phyloP scores from a whole-genome alignment of 2,329 filamentous ascomycete species.

The Fusarium pininemorale region DNA sequence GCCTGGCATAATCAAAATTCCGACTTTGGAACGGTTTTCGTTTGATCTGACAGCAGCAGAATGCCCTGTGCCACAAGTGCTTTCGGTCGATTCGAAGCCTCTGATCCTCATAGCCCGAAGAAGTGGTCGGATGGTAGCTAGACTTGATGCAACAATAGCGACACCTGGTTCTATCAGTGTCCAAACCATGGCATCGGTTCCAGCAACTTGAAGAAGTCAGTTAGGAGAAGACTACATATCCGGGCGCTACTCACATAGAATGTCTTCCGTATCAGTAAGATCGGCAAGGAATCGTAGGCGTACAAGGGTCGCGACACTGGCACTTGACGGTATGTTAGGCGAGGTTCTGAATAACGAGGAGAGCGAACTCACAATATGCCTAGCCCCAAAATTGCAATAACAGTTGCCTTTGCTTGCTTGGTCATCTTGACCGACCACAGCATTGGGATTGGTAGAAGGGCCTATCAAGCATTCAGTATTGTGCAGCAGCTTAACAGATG shows the following conservation, averaged over 20 bases:
- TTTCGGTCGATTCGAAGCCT: constrained; percentile 57
- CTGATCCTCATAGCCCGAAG: constrained; percentile 58
- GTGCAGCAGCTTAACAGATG: not conserved
- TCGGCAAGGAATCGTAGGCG: constrained; percentile 59
- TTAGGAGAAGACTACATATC: not conserved
- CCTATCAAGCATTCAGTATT: constrained; percentile 43
- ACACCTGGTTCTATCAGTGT: constrained; percentile 66
- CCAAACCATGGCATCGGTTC: constrained; percentile 64
- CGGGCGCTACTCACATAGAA: constrained; percentile 53
- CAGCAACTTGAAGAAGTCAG: constrained; percentile 51
- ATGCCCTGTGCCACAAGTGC: constrained; percentile 45
- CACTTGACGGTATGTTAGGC: constrained; percentile 47
- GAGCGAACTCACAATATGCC: constrained; percentile 57
- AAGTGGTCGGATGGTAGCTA: constrained; percentile 64
- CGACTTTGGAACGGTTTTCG: constrained; percentile 22
- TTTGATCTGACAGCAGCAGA: constrained; percentile 42
- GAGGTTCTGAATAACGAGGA: not conserved
- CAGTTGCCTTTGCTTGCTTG: constrained; percentile 60
- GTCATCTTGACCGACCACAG: constrained; percentile 65
- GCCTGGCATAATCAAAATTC: constrained; percentile 31
- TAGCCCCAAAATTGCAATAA: constrained; percentile 58
- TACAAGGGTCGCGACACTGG: constrained; percentile 64
- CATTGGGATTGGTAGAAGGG: constrained; percentile 63
- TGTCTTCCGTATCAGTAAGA: constrained; percentile 55
- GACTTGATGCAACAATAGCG: constrained; percentile 62